A percentile compares a stretch with the other conserved stretches of the same genome.
Evolutionary conservation across 345 rosid genomes (phyloP).

Genomic region (Corchorus olitorius): DNA sequence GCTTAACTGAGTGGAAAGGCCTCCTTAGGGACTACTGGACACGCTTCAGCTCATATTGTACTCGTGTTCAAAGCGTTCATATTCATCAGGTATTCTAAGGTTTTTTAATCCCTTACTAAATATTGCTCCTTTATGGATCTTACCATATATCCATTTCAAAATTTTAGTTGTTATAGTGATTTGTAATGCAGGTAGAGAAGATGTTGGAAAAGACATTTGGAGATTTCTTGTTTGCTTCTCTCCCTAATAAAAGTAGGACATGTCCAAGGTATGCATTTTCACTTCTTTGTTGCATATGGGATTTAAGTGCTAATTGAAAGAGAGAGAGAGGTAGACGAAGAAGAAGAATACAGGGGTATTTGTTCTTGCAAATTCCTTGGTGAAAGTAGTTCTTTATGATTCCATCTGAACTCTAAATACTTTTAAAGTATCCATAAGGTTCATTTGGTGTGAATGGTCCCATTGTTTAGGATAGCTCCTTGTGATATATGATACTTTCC

Average conservation of each 20-base stretch:
- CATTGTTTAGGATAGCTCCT: neutral
- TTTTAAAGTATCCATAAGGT: neutral
- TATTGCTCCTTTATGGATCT: neutral
- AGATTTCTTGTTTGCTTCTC: conserved; percentile 75
- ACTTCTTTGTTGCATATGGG: conserved; percentile 1
- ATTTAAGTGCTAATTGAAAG: neutral
- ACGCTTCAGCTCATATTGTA: conserved; percentile 83
- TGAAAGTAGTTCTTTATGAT: neutral
- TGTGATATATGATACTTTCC: neutral
- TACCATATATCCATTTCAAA: conserved; percentile 14
- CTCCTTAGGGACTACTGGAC: conserved; percentile 92
- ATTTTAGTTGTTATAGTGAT: neutral
- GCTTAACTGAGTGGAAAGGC: conserved; percentile 97
- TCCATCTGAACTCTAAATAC: neutral
- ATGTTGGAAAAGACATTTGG: conserved; percentile 88
- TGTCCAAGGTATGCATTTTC: conserved; percentile 72
- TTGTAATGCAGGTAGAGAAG: conserved; percentile 80
- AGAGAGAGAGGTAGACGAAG: neutral
- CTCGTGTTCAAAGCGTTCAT: conserved; percentile 60
- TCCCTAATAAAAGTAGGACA: conserved; percentile 64
- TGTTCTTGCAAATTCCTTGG: neutral
- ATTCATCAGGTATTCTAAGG: conserved; percentile 65
- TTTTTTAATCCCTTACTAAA: neutral
- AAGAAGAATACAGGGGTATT: neutral
- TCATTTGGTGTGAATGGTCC: neutral